Percentiles rank a stretch among this genome's conserved stretches.
These are phyloP conservation scores for Ceratobasidium sp. DNA, from an alignment of 1,284 basidiomycete genomes.

Conservation along the genomic window DNA sequence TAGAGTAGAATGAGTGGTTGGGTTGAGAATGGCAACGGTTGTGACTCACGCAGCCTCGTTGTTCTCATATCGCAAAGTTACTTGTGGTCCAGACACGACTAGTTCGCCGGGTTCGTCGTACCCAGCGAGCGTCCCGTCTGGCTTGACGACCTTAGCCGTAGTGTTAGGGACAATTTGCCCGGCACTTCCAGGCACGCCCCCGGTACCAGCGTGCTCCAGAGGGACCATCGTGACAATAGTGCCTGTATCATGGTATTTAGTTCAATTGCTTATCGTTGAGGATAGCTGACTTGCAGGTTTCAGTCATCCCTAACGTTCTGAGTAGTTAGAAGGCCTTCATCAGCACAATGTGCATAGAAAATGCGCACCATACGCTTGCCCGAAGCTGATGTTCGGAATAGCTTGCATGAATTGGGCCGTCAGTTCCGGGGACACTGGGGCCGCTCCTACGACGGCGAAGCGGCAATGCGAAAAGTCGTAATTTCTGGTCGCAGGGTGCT, in stretches of 20 bases:
- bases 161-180: slow-evolving; percentile 68
- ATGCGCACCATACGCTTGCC: slow-evolving; percentile 70
- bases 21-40: background rate
- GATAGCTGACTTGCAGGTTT: slow-evolving; percentile 58
- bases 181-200: slow-evolving; percentile 65
- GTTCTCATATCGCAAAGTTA: slow-evolving; percentile 66
- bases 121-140: slow-evolving; percentile 67
- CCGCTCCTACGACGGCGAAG: slow-evolving; percentile 74
- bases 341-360: slow-evolving; percentile 33
- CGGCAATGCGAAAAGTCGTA: slow-evolving; percentile 72
- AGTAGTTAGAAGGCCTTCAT: slow-evolving; percentile 8
- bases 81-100: slow-evolving; percentile 67
- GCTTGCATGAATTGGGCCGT: slow-evolving; percentile 64
- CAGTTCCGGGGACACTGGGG: slow-evolving; percentile 76
- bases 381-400: slow-evolving; percentile 69
- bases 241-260: background rate
- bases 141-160: slow-evolving; percentile 66
- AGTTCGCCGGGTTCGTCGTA: slow-evolving; percentile 77
- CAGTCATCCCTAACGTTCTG: slow-evolving; percentile 59
- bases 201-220: slow-evolving; percentile 29
- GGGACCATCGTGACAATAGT: slow-evolving; percentile 45
- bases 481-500: slow-evolving; percentile 74
- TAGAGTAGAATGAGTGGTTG: slow-evolving; percentile 49
- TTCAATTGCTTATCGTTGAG: background rate
- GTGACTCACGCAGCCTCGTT: slow-evolving; percentile 67